Evolutionary conservation across 192 early-diverging fungal species (phyloP), one percentile per base, ranked within the genome.

Genomic region (Mortierella hygrophila): DNA sequence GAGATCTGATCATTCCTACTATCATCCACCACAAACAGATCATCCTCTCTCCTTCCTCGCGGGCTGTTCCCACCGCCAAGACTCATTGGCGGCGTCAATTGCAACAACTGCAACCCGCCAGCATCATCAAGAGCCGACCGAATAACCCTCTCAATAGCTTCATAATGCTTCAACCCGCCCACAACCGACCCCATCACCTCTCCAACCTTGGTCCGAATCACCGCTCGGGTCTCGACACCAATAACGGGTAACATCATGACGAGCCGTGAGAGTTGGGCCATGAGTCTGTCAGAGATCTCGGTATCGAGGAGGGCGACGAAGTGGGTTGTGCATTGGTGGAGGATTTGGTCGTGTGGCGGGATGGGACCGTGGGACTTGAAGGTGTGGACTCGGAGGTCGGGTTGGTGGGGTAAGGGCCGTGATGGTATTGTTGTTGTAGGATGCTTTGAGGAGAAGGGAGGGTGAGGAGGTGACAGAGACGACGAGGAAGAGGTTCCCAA

Each of bases 161-260:
- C 49, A 23, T 84, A 84, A n/a, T 70, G 6, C 18, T 52, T 71
- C 32, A 84, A 40, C n/a, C 82, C 44, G 3, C 23, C n/a, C 1
- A 49, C 32, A 26, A 70, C 52, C 32, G 79, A 65, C 29, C 63
- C 60, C 73, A 84, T 76, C 13, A 84, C 77, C 68, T 84, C 73
- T 4, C 74, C 46, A 20, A 83, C 76, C 26, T 83, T 78, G 3
- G 63, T 44, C 20, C 76, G 70, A 47, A 83, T 83, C 26, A 78
- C 57, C 0, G 76, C 76, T 5, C 82, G 70, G 44, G 82, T 78
- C 63, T 83, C 82, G 40, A 78, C 73, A 32, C 73, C 73, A 18
- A 79, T 75, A 16, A 84, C 77, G 9, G 82, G 82, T 18, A 84
- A 9, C 82, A 84, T 79, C 82, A 84, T 84, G 47, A 79, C 68